Evolutionary conservation across 148 eudicot genomes (phyloP).

Genomic region (Polygonum aviculare): DNA sequence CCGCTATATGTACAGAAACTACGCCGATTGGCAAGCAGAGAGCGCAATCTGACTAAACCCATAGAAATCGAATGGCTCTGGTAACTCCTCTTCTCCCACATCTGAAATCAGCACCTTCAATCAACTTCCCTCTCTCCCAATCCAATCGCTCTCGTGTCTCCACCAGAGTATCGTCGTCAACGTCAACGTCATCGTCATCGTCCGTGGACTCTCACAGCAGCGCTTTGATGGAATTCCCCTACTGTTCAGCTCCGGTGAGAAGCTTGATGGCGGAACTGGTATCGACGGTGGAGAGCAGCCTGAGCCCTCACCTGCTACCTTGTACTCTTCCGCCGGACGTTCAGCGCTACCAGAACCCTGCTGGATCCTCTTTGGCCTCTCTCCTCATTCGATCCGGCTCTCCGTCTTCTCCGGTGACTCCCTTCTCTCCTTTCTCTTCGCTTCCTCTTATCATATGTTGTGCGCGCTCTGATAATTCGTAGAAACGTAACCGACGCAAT

Average conservation of each 20-base stretch:
- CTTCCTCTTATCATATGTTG: neutral
- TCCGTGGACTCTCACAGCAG: neutral
- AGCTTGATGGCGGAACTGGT: conserved; percentile 61
- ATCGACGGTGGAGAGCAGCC: conserved; percentile 44
- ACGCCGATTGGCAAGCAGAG: neutral
- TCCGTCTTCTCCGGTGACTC: conserved; percentile 55
- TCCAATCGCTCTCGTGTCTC: neutral
- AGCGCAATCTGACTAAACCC: no score
- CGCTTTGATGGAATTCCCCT: conserved; percentile 65
- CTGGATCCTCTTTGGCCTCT: conserved; percentile 37
- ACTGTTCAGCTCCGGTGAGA: conserved; percentile 44
- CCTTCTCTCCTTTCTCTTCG: neutral
- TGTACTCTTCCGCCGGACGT: conserved; percentile 59
- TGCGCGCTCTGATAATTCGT: no score
- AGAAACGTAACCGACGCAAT: no score
- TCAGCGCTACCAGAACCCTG: conserved; percentile 36
- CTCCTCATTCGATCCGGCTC: conserved; percentile 49
- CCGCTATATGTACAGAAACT: no score
- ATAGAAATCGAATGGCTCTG: neutral
- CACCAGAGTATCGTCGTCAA: neutral
- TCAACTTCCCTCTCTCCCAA: neutral
- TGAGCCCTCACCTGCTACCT: conserved; percentile 45
- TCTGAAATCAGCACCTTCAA: neutral
- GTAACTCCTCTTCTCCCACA: neutral
- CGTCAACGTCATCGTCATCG: no score